Evolutionary conservation across 1,284 basidiomycete species (phyloP).

Genomic region (Cutaneotrichosporon arboriforme): DNA sequence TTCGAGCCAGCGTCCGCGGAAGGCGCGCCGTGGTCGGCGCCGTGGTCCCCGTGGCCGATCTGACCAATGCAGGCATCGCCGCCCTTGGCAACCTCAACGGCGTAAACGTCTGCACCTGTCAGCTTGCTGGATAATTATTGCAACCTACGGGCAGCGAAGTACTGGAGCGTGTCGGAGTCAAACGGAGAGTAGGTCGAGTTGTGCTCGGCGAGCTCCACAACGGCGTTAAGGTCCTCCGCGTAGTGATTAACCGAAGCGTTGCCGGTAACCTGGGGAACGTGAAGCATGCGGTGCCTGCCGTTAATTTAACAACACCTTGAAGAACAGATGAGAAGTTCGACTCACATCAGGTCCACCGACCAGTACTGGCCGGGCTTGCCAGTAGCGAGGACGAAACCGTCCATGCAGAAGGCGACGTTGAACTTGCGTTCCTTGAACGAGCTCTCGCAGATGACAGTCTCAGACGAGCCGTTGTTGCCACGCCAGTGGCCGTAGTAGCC

Average conservation of each 20-base stretch:
- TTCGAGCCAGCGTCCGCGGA: too few species aligned
- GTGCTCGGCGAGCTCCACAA: conserved; percentile 42
- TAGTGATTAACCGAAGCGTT: conserved; percentile 42
- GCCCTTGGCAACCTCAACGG: conserved; percentile 39
- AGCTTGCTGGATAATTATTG: neutral
- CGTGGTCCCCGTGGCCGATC: neutral
- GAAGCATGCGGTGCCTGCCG: conserved; percentile 44
- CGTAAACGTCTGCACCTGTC: conserved; percentile 38
- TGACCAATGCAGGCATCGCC: conserved; percentile 41
- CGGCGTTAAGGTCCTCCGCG: conserved; percentile 39
- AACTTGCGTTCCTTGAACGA: conserved; percentile 36
- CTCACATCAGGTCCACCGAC: conserved; percentile 45
- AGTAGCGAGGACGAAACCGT: conserved; percentile 40
- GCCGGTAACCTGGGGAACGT: conserved; percentile 40
- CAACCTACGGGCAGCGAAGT: conserved; percentile 41
- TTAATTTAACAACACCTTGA: neutral
- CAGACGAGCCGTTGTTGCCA: conserved; percentile 47
- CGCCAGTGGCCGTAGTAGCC: conserved; percentile 50
- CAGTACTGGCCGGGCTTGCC: conserved; percentile 40
- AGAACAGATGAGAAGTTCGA: neutral
- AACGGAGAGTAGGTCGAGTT: conserved; percentile 36
- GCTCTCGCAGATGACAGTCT: conserved; percentile 47
- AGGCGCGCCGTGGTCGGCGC: too few species aligned
- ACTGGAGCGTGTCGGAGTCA: conserved; percentile 48
- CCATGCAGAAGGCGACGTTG: conserved; percentile 38